Evolutionary conservation across 164 flowering plant species (phyloP).

Genomic region (Kingdonia uniflora): DNA sequence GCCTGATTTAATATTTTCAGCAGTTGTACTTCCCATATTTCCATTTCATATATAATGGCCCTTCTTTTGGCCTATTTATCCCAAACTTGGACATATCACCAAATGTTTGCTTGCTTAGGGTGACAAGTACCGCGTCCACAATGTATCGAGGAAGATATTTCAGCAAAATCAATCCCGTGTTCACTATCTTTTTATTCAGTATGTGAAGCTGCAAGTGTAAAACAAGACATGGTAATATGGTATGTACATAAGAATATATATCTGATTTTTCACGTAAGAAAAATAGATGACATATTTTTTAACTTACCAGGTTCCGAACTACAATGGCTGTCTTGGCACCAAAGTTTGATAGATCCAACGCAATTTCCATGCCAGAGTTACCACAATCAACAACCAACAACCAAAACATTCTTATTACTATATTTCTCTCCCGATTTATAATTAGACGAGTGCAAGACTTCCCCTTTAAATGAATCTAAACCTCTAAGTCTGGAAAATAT

Average conservation of each 20-base stretch:
- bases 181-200: background rate
- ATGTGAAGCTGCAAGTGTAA: background rate
- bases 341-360: slow-evolving; percentile 30
- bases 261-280: too few relatives aligned
- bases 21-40: background rate
- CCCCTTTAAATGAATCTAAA: slow-evolving; percentile 26
- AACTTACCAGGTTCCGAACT: background rate
- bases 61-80: background rate
- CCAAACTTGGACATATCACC: slow-evolving; percentile 4
- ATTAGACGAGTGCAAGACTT: slow-evolving; percentile 30
- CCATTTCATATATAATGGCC: background rate
- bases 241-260: too few relatives aligned
- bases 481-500: slow-evolving; percentile 38
- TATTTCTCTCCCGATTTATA: slow-evolving; percentile 33
- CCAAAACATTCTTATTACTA: slow-evolving; percentile 31
- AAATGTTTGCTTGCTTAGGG: background rate
- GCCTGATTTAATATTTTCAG: background rate
- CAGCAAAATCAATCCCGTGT: background rate
- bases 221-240: too few relatives aligned
- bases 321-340: slow-evolving; percentile 23
- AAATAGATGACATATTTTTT: too few relatives aligned
- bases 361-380: slow-evolving; percentile 76
- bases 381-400: slow-evolving; percentile 73
- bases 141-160: background rate
- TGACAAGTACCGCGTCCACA: background rate